Evolutionary conservation across 2,329 filamentous ascomycete species (phyloP).

Genomic region (Escovopsis sp.): DNA sequence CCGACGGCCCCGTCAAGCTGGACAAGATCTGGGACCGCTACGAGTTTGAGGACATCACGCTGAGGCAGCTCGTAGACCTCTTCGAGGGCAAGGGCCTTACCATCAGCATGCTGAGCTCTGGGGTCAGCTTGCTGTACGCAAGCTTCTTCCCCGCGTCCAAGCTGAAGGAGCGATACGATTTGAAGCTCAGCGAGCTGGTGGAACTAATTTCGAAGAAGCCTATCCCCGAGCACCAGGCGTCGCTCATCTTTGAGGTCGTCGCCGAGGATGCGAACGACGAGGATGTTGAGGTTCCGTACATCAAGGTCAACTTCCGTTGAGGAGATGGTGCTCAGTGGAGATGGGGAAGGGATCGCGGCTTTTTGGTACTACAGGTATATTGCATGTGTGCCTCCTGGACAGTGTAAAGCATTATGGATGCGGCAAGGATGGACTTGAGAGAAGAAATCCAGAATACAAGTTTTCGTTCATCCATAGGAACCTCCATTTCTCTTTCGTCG

Average conservation of each 20-base stretch:
- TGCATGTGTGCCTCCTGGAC: no score
- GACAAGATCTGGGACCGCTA: slow-evolving; percentile 99
- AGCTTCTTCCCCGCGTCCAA: slow-evolving; percentile 71
- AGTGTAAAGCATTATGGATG: no score
- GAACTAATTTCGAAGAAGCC: slow-evolving; percentile 84
- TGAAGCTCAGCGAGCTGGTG: slow-evolving; percentile 81
- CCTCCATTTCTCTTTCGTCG: no score
- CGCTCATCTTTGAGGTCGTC: slow-evolving; percentile 92
- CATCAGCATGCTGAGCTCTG: slow-evolving; percentile 92
- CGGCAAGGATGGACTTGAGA: no score
- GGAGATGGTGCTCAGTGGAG: no score
- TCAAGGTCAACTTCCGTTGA: slow-evolving; percentile 61
- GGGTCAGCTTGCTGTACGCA: slow-evolving; percentile 86
- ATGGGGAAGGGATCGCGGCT: no score
- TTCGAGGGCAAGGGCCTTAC: slow-evolving; percentile 70
- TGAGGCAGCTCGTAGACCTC: slow-evolving; percentile 67
- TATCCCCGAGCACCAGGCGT: slow-evolving; percentile 81
- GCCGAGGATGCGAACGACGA: slow-evolving; percentile 78
- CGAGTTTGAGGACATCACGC: slow-evolving; percentile 71
- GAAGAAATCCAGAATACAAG: no score
- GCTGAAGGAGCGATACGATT: slow-evolving; percentile 63
- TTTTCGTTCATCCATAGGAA: no score
- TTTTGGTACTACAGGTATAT: no score
- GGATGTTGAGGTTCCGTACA: slow-evolving; percentile 93
- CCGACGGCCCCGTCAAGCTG: slow-evolving; percentile 62